A percentile compares a stretch with the other conserved stretches of the same genome.
phyloP scores from a whole-genome alignment of 73 alveolate genomes.

The Tetrahymena elliotti region DNA sequence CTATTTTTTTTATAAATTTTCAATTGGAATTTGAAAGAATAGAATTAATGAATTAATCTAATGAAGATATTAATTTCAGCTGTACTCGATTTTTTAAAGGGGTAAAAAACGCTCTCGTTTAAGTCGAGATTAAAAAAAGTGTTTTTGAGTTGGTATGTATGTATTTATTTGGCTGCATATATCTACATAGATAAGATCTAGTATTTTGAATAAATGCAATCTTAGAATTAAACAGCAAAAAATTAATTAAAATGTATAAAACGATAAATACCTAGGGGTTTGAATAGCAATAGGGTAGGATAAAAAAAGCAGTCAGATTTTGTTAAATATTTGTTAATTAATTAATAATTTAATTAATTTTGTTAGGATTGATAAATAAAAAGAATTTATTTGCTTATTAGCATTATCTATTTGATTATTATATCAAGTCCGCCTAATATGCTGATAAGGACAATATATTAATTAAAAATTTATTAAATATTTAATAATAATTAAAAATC shows the following conservation, averaged over 20 bases:
- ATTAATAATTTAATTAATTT: no score
- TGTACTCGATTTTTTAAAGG: no score
- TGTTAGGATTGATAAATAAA: not conserved
- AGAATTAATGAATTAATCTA: no score
- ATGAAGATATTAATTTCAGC: no score
- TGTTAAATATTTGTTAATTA: no score
- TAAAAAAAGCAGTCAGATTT: not conserved
- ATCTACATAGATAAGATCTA: not conserved
- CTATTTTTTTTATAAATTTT: no score
- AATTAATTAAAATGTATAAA: no score
- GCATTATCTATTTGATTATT: not conserved
- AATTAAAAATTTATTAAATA: not conserved
- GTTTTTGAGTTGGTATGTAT: not conserved
- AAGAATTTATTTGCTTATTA: not conserved
- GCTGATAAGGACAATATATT: no score
- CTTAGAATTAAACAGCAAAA: not conserved
- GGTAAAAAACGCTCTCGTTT: not conserved
- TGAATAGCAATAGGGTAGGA: not conserved
- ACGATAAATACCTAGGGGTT: not conserved
- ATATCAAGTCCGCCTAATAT: no score
- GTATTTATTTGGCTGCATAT: no score
- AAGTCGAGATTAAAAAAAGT: not conserved
- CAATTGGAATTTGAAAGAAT: not conserved
- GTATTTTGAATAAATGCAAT: not conserved
- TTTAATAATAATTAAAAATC: not conserved